These are phyloP conservation scores for Vitellaria paradoxa DNA, from an alignment of 179 eudicot genomes.

Conservation along the genomic window DNA sequence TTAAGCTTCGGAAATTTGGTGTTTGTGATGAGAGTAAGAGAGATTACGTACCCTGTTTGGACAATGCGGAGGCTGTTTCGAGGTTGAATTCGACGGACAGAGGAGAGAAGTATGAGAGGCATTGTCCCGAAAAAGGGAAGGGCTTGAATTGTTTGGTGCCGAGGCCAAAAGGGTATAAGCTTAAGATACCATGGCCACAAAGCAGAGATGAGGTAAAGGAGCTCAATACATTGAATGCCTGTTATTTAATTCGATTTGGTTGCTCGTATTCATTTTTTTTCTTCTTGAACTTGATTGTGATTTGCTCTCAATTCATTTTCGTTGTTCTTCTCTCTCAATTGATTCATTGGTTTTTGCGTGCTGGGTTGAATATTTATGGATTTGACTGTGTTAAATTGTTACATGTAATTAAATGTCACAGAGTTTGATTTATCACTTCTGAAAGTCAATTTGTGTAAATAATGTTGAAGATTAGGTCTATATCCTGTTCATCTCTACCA, in stretches of 20 bases:
- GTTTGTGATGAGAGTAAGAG: conserved; percentile 45
- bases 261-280: neutral
- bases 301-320: too few relatives aligned
- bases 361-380: neutral
- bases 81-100: conserved; percentile 33
- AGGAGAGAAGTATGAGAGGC: conserved; percentile 53
- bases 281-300: neutral
- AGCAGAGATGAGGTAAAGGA: conserved; percentile 57
- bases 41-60: conserved; percentile 62
- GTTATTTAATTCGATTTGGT: neutral
- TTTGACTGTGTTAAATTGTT: neutral
- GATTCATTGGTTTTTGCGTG: neutral
- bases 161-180: conserved; percentile 46
- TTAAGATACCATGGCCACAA: conserved; percentile 50
- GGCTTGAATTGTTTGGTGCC: conserved; percentile 58
- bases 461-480: neutral
- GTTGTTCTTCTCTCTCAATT: too few relatives aligned
- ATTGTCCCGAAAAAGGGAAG: conserved; percentile 46
- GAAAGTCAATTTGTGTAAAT: neutral
- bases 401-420: neutral
- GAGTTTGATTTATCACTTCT: neutral
- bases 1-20: conserved; percentile 36
- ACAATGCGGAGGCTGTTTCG: conserved; percentile 41
- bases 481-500: neutral
- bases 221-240: neutral